Evolutionary conservation across 2,329 filamentous ascomycete genomes (phyloP), one percentile per base, ranked within the genome.

Genomic region (Trichothecium sympodiale): DNA sequence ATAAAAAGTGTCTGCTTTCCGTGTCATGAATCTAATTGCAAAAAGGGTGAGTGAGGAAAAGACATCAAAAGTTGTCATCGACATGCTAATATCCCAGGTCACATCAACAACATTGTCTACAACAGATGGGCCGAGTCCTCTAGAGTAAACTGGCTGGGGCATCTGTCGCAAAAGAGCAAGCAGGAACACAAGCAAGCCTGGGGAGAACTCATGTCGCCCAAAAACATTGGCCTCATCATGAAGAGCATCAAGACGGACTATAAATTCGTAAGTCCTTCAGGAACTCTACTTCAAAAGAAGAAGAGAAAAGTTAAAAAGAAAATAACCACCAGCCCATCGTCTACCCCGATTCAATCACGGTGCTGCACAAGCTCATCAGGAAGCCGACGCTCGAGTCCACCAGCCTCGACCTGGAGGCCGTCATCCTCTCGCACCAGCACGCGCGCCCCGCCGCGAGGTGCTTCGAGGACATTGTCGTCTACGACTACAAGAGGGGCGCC

Each of bases 51-150:
- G 30, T 17, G 8, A 10, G 15, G n/a, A 5, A 14, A 16, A 8
- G 8, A 16, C 9, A n/a, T n/a, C n/a, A n/a, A n/a, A n/a, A n/a
- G n/a, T n/a, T n/a, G n/a, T 26, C 16, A 31, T 2, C 20, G 13
- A 12, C 14, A 6, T 16, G 9, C 12, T 25, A n/a, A n/a, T n/a
- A n/a, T n/a, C n/a, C n/a, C n/a, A 57, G 53, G 51, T 7, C 86
- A 94, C 56, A 81, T 94, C 33, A 94, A 94, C 55, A 94, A 94
- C 48, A 78, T 88, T 42, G 75, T 74, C 44, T 94, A 94, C 56
- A 78, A 83, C 46, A 74, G 82, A 41, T 94, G 84, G 55, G 86
- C 86, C 26, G 88, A 95, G 55, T 80, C 80, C 5, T 79, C 78
- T 4, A 73, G 88, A 26, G 73, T 89, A 23, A 84, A 87, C 49